These are phyloP conservation scores for Microbotryomycetes sp. DNA, from an alignment of 1,284 basidiomycete species.

Conservation along the genomic window DNA sequence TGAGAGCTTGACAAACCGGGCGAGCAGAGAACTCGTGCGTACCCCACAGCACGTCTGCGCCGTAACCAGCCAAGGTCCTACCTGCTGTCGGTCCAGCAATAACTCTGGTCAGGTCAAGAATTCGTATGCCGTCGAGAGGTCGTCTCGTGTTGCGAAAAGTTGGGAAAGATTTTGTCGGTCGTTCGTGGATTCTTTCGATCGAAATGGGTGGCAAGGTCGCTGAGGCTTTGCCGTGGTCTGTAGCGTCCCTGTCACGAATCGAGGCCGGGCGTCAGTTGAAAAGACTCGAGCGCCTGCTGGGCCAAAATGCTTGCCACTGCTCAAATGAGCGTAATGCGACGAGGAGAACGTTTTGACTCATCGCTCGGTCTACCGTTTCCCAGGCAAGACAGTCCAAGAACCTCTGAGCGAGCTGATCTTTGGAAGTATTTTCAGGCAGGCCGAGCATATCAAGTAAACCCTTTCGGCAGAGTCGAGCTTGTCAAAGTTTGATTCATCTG, in stretches of 20 bases:
- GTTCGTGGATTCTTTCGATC: slow-evolving; percentile 5
- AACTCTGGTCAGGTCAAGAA: slow-evolving; percentile 55
- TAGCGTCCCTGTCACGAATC: not conserved
- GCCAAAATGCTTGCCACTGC: not conserved
- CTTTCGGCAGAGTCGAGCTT: no score
- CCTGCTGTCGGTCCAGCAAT: slow-evolving; percentile 55
- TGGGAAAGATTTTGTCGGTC: slow-evolving; percentile 2
- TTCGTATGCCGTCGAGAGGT: slow-evolving; percentile 50
- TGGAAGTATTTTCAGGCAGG: slow-evolving; percentile 39
- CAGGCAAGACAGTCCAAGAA: slow-evolving; percentile 48
- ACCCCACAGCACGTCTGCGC: slow-evolving; percentile 53
- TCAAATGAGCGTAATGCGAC: not conserved
- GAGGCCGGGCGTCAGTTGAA: no score
- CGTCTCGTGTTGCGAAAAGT: slow-evolving; percentile 18
- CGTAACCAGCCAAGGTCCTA: slow-evolving; percentile 56
- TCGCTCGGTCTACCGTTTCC: slow-evolving; percentile 51
- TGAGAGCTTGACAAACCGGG: not conserved
- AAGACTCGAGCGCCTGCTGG: no score
- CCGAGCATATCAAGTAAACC: slow-evolving; percentile 50
- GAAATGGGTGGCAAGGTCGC: not conserved
- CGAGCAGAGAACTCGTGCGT: not conserved
- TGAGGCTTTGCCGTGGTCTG: not conserved
- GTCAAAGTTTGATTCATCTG: no score
- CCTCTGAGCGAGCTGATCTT: slow-evolving; percentile 44
- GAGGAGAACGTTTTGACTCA: slow-evolving; percentile 19